These are phyloP conservation scores for Hygrophorus russula DNA, from an alignment of 768 basidiomycete species.

Conservation along the genomic window DNA sequence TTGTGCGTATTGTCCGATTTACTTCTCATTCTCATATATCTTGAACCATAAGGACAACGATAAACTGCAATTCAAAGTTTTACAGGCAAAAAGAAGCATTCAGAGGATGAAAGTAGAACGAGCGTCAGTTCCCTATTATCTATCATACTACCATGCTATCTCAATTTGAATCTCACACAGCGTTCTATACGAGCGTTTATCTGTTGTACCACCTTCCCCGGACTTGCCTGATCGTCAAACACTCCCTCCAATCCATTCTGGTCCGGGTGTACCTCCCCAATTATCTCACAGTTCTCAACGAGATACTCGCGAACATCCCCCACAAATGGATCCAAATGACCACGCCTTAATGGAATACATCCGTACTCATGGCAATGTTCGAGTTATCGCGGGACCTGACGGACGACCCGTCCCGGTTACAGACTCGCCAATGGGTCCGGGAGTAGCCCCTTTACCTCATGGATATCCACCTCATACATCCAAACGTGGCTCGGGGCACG, in stretches of 20 bases:
- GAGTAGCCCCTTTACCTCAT: slow-evolving; percentile 26
- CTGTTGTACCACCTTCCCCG: slow-evolving; percentile 46
- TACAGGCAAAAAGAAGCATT: slow-evolving; percentile 71
- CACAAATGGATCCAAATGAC: slow-evolving; percentile 31
- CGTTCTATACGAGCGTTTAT: slow-evolving; percentile 70
- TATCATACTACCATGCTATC: slow-evolving; percentile 10
- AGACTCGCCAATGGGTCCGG: slow-evolving; percentile 37
- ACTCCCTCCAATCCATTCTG: slow-evolving; percentile 20
- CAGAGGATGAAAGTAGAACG: slow-evolving; percentile 82
- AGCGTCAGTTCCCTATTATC: slow-evolving; percentile 48
- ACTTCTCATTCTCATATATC: slow-evolving; percentile 6
- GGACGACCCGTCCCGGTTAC: slow-evolving; percentile 36
- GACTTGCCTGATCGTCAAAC: slow-evolving; percentile 31
- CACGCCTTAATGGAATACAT: slow-evolving; percentile 37
- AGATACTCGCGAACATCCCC: slow-evolving; percentile 27
- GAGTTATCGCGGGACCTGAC: slow-evolving; percentile 35
- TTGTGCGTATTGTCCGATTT: too few relatives aligned
- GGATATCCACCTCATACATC: slow-evolving; percentile 27
- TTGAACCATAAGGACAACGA: slow-evolving; percentile 63
- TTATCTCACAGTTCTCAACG: slow-evolving; percentile 22
- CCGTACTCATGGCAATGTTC: slow-evolving; percentile 35
- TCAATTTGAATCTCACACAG: slow-evolving; percentile 17
- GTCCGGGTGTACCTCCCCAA: slow-evolving; percentile 25
- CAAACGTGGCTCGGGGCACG: slow-evolving; percentile 30
- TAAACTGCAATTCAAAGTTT: slow-evolving; percentile 72